Evolutionary conservation across 495 filamentous ascomycete species (phyloP).

Genomic region (Staphylotrichum longicolle): DNA sequence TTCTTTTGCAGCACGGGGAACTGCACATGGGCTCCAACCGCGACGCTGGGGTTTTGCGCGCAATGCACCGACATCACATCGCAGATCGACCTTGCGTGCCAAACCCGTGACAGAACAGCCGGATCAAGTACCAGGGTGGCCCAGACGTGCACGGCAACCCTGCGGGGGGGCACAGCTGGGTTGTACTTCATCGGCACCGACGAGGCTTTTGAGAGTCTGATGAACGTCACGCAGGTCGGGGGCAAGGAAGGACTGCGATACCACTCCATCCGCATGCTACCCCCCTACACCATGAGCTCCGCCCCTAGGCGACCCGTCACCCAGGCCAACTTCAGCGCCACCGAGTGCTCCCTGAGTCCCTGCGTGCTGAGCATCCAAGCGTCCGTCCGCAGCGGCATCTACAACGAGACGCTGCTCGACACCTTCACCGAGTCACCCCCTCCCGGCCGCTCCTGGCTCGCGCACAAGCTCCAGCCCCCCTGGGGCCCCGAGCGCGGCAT

Average conservation of each 20-base stretch:
- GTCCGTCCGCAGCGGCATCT: background rate
- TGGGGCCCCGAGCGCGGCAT: slow-evolving; percentile 3
- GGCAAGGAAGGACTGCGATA: slow-evolving; percentile 2
- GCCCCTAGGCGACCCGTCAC: background rate
- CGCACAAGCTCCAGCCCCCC: background rate
- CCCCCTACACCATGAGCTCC: background rate
- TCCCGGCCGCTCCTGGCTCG: background rate
- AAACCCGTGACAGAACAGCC: background rate
- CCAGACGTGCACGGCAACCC: background rate
- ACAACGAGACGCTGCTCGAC: background rate
- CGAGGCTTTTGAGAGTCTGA: background rate
- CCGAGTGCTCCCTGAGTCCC: slow-evolving; percentile 7
- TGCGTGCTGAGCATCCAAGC: background rate
- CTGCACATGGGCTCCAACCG: background rate
- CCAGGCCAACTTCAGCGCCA: slow-evolving; percentile 2
- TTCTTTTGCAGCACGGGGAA: background rate
- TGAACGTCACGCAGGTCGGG: slow-evolving; percentile 1
- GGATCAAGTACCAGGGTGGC: background rate
- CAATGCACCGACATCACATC: slow-evolving; percentile 1
- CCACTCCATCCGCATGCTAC: slow-evolving; percentile 1
- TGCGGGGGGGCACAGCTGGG: background rate
- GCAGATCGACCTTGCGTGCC: background rate
- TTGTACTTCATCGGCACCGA: slow-evolving; percentile 3
- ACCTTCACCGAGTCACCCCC: background rate
- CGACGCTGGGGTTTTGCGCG: background rate